Evolutionary conservation across 495 filamentous ascomycete genomes (phyloP), one percentile per base, ranked within the genome.

Genomic region (Lasiosphaeria miniovina): DNA sequence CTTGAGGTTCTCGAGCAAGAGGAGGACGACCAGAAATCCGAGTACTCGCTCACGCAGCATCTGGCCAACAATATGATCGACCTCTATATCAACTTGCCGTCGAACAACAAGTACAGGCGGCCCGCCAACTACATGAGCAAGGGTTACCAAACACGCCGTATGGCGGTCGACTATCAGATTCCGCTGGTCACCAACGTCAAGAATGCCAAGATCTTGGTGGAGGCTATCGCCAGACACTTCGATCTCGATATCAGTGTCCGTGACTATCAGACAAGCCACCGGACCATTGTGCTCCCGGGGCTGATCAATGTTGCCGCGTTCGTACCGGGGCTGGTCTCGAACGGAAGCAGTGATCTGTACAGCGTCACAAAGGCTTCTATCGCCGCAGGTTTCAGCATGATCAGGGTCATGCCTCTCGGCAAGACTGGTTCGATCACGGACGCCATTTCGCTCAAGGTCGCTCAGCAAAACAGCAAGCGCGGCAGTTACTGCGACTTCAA

Each of bases 141-240:
- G 75, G 94, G 94, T 55, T 98, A 98, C 73, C 86, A 86, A 62
- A 97, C 94, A 36, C 84, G 94, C 69, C 87, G 94, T 65, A 96
- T 98, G 94, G 94, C 94, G 34, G 94, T 98, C 24, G 94, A 98
- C 74, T 98, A 97, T 75, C 93, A 97, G 74, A 96, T 93, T 45
- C 94, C 94, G 43, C 75, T 98, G 64, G 92, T 98, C 35, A 98
- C 94, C 51, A 98, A 98, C 68, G 94, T 98, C 67, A 98, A 98
- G 82, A 98, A 97, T 66, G 94, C 94, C 45, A 98, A 98, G 80
- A 89, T 98, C 56, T 73, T 98, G 49, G 88, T 98, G 63, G 94
- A 98, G 73, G 94, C 94, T 14, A 88, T 98, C 62, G 86, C 92
- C 55, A 85, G 94, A 43, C 86, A 95, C 69, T 96, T 88, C 67